Evolutionary conservation across 208 protist species (phyloP).

Genomic region (Wallacemonas sp.): DNA sequence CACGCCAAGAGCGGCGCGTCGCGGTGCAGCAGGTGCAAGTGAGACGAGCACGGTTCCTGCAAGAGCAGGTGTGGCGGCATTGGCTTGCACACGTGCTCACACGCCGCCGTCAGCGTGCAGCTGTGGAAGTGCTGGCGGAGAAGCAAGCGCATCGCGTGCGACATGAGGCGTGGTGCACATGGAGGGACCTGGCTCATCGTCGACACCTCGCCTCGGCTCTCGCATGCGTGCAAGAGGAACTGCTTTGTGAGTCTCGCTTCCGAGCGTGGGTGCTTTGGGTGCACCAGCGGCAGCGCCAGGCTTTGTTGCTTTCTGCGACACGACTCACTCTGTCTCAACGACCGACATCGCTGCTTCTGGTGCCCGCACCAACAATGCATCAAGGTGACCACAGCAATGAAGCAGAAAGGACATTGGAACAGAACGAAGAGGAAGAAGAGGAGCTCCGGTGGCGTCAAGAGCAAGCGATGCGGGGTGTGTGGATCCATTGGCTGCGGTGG

Average conservation of each 20-base stretch:
- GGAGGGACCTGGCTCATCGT: not conserved
- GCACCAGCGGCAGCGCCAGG: not conserved
- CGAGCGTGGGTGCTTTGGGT: not conserved
- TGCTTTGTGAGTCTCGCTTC: not conserved
- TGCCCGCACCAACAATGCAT: too few species aligned
- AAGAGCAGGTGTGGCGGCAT: not conserved
- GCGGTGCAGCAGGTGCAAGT: not conserved
- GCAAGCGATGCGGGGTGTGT: not conserved
- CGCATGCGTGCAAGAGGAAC: not conserved
- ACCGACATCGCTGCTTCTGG: too few species aligned
- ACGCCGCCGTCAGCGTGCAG: not conserved
- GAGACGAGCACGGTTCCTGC: not conserved
- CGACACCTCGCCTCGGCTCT: not conserved
- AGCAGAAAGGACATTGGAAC: too few species aligned
- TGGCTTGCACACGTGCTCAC: not conserved
- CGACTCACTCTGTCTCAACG: not conserved
- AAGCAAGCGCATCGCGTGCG: not conserved
- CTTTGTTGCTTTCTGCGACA: not conserved
- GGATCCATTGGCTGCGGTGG: constrained; percentile 35
- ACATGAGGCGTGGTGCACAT: not conserved
- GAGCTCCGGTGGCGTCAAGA: not conserved
- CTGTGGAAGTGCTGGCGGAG: not conserved
- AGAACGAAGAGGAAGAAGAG: not conserved
- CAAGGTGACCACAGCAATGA: too few species aligned
- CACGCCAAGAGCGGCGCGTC: not conserved